These are phyloP conservation scores for Penicillium oxalicum DNA, from an alignment of 2,329 filamentous ascomycete species.

Conservation along the genomic window DNA sequence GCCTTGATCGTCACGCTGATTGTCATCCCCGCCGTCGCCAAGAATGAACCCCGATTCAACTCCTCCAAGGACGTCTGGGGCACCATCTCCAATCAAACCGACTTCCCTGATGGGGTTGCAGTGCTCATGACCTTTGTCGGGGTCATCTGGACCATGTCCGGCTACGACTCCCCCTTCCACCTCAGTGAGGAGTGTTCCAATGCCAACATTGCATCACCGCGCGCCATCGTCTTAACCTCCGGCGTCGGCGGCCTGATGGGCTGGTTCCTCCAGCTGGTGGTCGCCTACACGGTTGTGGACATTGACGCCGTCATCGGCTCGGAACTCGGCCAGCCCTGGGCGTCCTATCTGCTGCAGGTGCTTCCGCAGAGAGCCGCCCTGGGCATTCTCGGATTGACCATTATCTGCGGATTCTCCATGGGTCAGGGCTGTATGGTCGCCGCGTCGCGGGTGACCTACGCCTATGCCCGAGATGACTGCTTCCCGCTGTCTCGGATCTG, in stretches of 20 bases:
- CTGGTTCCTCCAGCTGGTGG: conserved; percentile 68
- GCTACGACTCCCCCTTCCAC: conserved; percentile 66
- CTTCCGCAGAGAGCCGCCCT: conserved; percentile 56
- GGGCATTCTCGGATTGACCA: conserved; percentile 59
- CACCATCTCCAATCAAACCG: conserved; percentile 59
- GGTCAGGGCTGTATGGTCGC: conserved; percentile 68
- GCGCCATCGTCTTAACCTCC: conserved; percentile 66
- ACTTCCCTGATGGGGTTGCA: conserved; percentile 61
- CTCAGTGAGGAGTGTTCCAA: conserved; percentile 71
- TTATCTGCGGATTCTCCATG: conserved; percentile 65
- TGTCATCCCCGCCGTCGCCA: conserved; percentile 59
- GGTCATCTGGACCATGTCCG: conserved; percentile 64
- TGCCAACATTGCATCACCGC: conserved; percentile 62
- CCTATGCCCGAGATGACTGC: conserved; percentile 66
- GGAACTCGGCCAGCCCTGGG: conserved; percentile 63
- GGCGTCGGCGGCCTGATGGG: conserved; percentile 61
- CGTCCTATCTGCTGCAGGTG: conserved; percentile 62
- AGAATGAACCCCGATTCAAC: conserved; percentile 54
- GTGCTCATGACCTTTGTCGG: conserved; percentile 67
- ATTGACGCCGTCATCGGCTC: conserved; percentile 55
- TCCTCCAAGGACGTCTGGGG: conserved; percentile 58
- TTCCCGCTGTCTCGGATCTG: conserved; percentile 57
- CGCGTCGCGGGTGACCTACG: conserved; percentile 62
- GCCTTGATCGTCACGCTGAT: conserved; percentile 62
- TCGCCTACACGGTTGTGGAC: conserved; percentile 65